These are phyloP conservation scores for Fusarium sp. DNA, from an alignment of 2,329 filamentous ascomycete genomes.

Conservation along the genomic window DNA sequence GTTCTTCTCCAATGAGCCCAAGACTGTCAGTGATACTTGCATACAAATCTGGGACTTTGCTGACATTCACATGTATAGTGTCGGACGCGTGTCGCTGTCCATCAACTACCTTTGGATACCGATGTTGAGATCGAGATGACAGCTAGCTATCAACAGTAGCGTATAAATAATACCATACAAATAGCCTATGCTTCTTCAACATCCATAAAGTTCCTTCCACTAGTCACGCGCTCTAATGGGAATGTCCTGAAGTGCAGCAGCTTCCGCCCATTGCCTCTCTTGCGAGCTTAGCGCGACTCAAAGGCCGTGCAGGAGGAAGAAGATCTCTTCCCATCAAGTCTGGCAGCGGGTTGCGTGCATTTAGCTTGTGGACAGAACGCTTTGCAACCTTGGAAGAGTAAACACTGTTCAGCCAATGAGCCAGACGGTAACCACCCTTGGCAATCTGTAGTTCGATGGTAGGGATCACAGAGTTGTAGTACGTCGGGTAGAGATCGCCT, in stretches of 20 bases:
- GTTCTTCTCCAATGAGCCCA: neutral
- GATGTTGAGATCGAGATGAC: conserved; percentile 18
- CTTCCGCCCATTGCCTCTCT: neutral
- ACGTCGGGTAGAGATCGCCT: neutral
- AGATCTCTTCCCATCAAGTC: conserved; percentile 1
- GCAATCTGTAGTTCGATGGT: conserved; percentile 3
- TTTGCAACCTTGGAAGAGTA: neutral
- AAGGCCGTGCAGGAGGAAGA: neutral
- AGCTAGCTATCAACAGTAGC: neutral
- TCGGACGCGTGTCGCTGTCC: neutral
- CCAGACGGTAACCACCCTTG: neutral
- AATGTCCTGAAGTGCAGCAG: neutral
- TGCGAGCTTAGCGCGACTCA: neutral
- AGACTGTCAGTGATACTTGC: conserved; percentile 10
- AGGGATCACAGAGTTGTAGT: neutral
- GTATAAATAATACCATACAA: accelerated
- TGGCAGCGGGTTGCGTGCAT: neutral
- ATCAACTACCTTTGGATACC: neutral
- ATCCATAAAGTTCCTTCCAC: neutral
- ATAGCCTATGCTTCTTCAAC: neutral
- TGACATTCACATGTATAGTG: neutral
- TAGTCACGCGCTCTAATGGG: neutral
- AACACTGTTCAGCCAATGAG: conserved; percentile 4
- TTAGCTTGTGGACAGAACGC: neutral
- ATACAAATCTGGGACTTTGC: neutral